These are phyloP conservation scores for Erodium maritimum DNA, from an alignment of 345 rosid species.

Conservation along the genomic window DNA sequence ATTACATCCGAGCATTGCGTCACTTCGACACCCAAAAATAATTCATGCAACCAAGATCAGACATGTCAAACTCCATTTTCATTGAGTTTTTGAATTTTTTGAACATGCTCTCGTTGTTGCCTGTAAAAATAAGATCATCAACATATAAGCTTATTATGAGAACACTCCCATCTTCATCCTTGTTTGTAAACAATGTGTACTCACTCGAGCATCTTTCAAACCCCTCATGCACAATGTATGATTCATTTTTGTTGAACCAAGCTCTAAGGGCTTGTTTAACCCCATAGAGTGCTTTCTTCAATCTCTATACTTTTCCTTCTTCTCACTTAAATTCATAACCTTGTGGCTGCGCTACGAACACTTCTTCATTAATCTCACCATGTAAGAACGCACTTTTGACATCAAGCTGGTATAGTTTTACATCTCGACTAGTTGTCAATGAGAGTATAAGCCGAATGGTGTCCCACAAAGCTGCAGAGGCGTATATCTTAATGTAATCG, in stretches of 20 bases:
- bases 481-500: no score
- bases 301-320: no score
- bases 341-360: no score
- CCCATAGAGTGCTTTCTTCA: not conserved
- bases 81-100: no score
- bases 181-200: not conserved
- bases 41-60: not conserved
- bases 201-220: not conserved
- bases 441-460: no score
- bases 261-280: not conserved
- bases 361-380: no score
- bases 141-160: not conserved
- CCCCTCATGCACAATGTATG: not conserved
- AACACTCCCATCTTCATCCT: no score
- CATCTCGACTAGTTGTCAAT: no score
- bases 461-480: no score
- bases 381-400: no score
- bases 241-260: not conserved
- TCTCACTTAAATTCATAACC: no score
- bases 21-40: slow-evolving; percentile 3
- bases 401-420: no score
- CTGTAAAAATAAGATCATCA: slow-evolving; percentile 1
- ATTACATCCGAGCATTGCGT: not conserved
- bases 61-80: slow-evolving; percentile 1
- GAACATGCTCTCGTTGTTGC: not conserved